phyloP scores from a whole-genome alignment of 1,139 yeast genomes.

The Pichia sp. region DNA sequence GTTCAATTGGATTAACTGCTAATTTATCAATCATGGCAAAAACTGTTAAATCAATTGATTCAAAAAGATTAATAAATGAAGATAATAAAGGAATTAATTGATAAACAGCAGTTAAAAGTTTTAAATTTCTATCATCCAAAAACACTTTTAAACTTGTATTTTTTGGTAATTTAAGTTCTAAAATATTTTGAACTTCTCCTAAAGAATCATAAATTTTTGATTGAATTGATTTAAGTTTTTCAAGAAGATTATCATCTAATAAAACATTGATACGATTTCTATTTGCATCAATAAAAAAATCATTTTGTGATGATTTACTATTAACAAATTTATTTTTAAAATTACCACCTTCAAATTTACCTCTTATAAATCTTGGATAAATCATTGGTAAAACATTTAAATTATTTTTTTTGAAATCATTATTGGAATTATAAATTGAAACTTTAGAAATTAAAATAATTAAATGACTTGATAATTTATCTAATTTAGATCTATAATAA shows the following conservation, averaged over 20 bases:
- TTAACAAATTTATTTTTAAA: slow-evolving; percentile 63
- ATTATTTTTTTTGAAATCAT: slow-evolving; percentile 18
- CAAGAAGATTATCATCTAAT: slow-evolving; percentile 45
- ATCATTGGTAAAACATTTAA: slow-evolving; percentile 49
- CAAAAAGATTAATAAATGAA: slow-evolving; percentile 46
- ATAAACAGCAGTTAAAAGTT: slow-evolving; percentile 46
- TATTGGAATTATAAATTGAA: slow-evolving; percentile 28
- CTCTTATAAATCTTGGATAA: slow-evolving; percentile 59
- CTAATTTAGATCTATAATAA: slow-evolving; percentile 34
- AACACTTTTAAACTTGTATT: slow-evolving; percentile 26
- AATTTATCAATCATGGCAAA: slow-evolving; percentile 32
- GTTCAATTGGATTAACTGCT: slow-evolving; percentile 11
- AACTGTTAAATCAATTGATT: slow-evolving; percentile 58
- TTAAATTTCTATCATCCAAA: slow-evolving; percentile 46
- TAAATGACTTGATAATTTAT: slow-evolving; percentile 31
- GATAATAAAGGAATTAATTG: slow-evolving; percentile 46
- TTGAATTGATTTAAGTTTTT: slow-evolving; percentile 33
- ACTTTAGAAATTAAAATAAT: slow-evolving; percentile 27
- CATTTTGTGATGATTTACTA: slow-evolving; percentile 7
- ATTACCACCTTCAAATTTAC: slow-evolving; percentile 66
- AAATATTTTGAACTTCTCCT: slow-evolving; percentile 36
- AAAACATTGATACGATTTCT: slow-evolving; percentile 38
- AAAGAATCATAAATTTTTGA: slow-evolving; percentile 37
- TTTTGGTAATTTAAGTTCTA: slow-evolving; percentile 34
- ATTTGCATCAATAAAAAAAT: slow-evolving; percentile 19